Evolutionary conservation across 2,329 filamentous ascomycete species (phyloP), one percentile per base, ranked within the genome.

Genomic region (Keithomyces neogunnii): DNA sequence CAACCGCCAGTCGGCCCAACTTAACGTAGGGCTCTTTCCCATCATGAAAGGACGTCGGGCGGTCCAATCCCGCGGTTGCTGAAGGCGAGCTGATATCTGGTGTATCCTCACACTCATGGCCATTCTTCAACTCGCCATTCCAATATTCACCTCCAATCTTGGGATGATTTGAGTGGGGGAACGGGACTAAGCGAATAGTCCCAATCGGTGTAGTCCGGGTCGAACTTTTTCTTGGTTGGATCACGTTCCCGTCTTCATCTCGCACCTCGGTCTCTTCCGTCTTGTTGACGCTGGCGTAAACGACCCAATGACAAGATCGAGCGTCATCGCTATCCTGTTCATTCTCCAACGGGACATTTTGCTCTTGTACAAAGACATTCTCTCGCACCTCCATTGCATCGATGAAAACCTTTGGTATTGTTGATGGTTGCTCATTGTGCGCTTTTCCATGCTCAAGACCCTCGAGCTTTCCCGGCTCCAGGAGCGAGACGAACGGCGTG

Each of bases 241-340:
- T 45, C 38, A 76, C 61, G 35, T 69, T 65, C 52, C 69, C 71
- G n/a, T 61, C 59, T 4, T 69, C 65, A 60, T 79, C 71, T 31
- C 67, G 69, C 44, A 70, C 59, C 63, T 76, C 73, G 4, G 65
- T 63, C 53, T 68, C 66, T 44, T 69, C 67, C 3, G 65, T 69
- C 47, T 68, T 72, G 50, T 77, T 77, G 51, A 86, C 75, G 13
- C 77, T 82, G 46, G 82, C 81, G 67, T 95, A 96, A n/a, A 85
- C 74, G 32, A 96, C 85, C 87, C 89, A 96, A 68, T 96, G 90
- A 70, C 85, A 92, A 58, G 82, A 85, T 36, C 88, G 80, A 1
- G 77, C 58, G 66, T 97, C 92, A 64, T 96, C 89, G 1, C 76
- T 71, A 71, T 96, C 92, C 57, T 89, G 77, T 66, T 97, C 91